These are phyloP conservation scores for Cordyceps cicadae DNA, from an alignment of 2,329 filamentous ascomycete genomes.

Conservation along the genomic window DNA sequence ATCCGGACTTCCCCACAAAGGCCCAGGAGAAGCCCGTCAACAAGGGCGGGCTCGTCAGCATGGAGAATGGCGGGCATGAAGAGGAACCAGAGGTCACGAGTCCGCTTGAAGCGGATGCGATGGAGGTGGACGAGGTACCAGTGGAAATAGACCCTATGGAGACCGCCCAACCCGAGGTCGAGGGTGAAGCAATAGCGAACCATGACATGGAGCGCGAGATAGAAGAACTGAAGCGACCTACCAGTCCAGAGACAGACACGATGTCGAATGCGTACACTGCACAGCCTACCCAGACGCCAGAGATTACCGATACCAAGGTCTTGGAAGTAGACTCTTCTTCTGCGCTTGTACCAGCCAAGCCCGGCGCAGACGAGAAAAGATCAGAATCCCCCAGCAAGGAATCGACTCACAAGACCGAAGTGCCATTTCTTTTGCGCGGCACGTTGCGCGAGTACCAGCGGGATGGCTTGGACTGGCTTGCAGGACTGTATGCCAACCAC, in stretches of 20 bases:
- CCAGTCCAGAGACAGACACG: conserved; percentile 35
- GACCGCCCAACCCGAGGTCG: not conserved
- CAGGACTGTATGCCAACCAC: conserved; percentile 80
- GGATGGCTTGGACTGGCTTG: conserved; percentile 93
- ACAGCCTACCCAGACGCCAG: conserved; percentile 39
- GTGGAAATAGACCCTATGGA: not conserved
- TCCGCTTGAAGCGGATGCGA: conserved; percentile 25
- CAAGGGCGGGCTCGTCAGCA: not conserved
- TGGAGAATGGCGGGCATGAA: not conserved
- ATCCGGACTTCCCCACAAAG: conserved; percentile 19
- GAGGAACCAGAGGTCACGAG: not conserved
- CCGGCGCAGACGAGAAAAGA: conserved; percentile 20
- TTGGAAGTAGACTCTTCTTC: conserved; percentile 36
- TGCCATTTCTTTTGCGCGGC: conserved; percentile 77
- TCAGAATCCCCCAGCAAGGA: conserved; percentile 25
- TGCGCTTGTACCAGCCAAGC: conserved; percentile 28
- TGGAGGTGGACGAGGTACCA: conserved; percentile 31
- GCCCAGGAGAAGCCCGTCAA: conserved; percentile 12
- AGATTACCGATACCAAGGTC: conserved; percentile 42
- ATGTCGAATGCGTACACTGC: conserved; percentile 35
- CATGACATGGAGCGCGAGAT: conserved; percentile 17
- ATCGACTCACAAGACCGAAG: conserved; percentile 54
- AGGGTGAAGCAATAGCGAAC: conserved; percentile 18
- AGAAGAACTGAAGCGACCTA: conserved; percentile 18
- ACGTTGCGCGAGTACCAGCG: conserved; percentile 94